Evolutionary conservation across 176 grass and related monocot species (phyloP).

Genomic region (Tillandsia fasciculata): DNA sequence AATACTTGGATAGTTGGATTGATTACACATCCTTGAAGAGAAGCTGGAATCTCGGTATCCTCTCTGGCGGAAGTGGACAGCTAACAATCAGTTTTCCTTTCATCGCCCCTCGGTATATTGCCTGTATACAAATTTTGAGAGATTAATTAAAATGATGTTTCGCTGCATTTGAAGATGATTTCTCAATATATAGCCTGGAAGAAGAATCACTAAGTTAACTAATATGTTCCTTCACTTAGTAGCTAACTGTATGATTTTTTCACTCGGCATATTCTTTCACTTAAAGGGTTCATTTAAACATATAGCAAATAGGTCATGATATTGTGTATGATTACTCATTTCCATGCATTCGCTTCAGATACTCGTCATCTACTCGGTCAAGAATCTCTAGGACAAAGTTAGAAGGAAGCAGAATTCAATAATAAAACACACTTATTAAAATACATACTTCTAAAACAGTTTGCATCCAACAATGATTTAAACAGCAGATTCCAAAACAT

Average conservation of each 20-base stretch:
- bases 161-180: not conserved
- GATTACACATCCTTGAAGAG: constrained; percentile 81
- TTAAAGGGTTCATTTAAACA: no score
- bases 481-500: not conserved
- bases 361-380: no score
- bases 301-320: no score
- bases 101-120: constrained; percentile 83
- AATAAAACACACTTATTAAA: not conserved
- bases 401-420: no score
- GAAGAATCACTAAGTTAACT: not conserved
- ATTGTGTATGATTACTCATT: no score
- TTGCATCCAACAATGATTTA: not conserved
- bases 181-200: not conserved
- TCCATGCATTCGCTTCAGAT: not conserved
- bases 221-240: no score
- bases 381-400: no score
- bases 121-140: constrained; percentile 21
- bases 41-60: constrained; percentile 64
- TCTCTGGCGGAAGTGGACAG: constrained; percentile 77
- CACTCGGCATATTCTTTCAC: no score
- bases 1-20: no score
- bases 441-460: not conserved
- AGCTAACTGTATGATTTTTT: no score
- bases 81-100: constrained; percentile 80
- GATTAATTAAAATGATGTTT: not conserved